phyloP scores from a whole-genome alignment of 257 asterid species.

The Przewalskia tangutica region DNA sequence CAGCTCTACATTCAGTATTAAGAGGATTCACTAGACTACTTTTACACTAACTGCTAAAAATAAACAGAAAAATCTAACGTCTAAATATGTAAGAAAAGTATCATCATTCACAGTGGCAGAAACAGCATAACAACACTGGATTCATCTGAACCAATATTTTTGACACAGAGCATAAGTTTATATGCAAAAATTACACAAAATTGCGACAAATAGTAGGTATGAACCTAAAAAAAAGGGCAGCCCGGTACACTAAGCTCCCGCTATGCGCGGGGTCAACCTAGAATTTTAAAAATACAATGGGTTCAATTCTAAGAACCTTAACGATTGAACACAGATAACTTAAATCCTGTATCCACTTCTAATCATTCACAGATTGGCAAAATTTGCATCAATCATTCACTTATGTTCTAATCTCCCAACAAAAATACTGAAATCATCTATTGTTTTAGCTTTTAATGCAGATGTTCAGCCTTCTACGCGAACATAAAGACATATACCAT shows the following conservation, averaged over 20 bases:
- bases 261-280: no score
- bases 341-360: no score
- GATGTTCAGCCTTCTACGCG: not conserved
- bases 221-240: no score
- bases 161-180: no score
- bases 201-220: no score
- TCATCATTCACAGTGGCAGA: not conserved
- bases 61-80: not conserved
- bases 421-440: not conserved
- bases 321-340: no score
- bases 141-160: no score
- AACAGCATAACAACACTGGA: no score
- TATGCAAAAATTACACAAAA: no score
- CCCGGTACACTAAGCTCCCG: no score
- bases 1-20: not conserved
- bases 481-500: not conserved
- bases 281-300: no score
- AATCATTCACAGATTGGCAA: not conserved
- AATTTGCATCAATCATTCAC: not conserved
- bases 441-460: not conserved
- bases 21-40: not conserved
- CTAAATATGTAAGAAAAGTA: not conserved
- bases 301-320: no score
- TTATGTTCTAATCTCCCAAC: not conserved
- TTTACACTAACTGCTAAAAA: not conserved